Percentiles rank a stretch among this genome's conserved stretches.
These are phyloP conservation scores for Trichoderma koningiopsis DNA, from an alignment of 2,329 filamentous ascomycete genomes.

Conservation along the genomic window DNA sequence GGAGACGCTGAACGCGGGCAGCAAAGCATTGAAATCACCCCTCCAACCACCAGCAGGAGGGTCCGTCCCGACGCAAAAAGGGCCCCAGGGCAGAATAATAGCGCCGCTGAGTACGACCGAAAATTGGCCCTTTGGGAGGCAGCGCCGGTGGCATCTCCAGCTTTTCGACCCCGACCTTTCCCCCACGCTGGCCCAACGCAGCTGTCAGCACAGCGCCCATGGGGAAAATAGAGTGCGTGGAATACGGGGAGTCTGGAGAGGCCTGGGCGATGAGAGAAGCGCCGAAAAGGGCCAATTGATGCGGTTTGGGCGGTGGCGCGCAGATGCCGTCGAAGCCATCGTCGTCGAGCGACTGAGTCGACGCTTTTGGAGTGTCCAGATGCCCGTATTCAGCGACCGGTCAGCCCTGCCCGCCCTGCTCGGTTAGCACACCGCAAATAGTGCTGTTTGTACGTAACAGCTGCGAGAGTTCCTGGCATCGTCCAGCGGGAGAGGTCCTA, in stretches of 20 bases:
- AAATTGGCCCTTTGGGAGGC: constrained; percentile 37
- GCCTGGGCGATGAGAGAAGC: not conserved
- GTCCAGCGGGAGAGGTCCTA: not conserved
- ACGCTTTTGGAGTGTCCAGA: not conserved
- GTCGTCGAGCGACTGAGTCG: not conserved
- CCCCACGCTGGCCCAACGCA: constrained; percentile 9
- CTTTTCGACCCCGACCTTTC: constrained; percentile 15
- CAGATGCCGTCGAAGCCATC: not conserved
- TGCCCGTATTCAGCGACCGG: constrained; percentile 8
- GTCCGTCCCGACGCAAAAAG: constrained; percentile 3
- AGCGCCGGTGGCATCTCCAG: constrained; percentile 26
- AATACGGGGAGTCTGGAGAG: not conserved
- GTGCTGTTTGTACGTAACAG: not conserved
- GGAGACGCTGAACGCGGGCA: constrained; percentile 9
- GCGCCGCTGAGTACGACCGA: constrained; percentile 40
- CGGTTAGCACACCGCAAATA: not conserved
- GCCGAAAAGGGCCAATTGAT: not conserved
- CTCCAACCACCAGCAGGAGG: not conserved
- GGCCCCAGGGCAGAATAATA: constrained; percentile 28
- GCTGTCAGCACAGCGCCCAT: constrained; percentile 17
- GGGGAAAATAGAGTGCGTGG: constrained; percentile 22
- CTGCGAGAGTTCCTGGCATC: not conserved
- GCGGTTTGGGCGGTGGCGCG: not conserved
- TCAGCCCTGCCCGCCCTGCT: constrained; percentile 3
- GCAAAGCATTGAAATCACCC: not conserved